These are phyloP conservation scores for Dendrobium nobile DNA, from an alignment of 106 monocot genomes.

Conservation along the genomic window DNA sequence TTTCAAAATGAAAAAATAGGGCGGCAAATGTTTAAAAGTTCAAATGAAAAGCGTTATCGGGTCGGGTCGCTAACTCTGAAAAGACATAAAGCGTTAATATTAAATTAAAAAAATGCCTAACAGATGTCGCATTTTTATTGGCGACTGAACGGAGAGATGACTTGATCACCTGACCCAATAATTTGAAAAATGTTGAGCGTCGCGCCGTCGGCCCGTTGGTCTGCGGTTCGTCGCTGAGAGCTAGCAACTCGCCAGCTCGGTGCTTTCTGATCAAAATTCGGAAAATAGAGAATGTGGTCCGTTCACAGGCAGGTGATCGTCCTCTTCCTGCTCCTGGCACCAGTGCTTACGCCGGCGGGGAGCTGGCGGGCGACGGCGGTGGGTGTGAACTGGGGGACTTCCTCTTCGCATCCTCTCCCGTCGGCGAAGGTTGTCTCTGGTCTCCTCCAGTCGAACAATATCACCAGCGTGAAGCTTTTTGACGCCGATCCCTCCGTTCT, in stretches of 20 bases:
- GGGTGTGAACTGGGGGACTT: constrained; percentile 69
- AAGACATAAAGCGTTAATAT: too few species aligned
- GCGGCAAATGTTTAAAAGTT: too few species aligned
- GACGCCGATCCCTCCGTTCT: constrained; percentile 62
- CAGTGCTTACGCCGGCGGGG: not conserved
- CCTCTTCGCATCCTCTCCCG: constrained; percentile 65
- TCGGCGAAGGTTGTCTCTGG: constrained; percentile 43
- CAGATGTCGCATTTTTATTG: too few species aligned
- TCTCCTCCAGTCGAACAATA: constrained; percentile 59
- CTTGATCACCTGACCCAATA: too few species aligned
- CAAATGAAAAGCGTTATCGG: too few species aligned
- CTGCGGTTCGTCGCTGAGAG: not conserved
- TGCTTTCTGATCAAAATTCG: not conserved
- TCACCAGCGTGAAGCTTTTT: constrained; percentile 56
- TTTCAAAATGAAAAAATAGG: too few species aligned
- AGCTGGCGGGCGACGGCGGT: constrained; percentile 11
- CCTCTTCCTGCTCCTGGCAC: constrained; percentile 20
- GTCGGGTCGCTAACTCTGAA: too few species aligned
- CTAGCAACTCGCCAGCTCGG: not conserved
- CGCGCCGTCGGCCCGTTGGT: too few species aligned
- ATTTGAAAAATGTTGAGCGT: too few species aligned
- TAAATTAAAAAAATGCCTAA: too few species aligned
- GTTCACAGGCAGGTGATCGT: constrained; percentile 14
- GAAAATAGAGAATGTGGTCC: constrained; percentile 21
- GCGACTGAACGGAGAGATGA: too few species aligned